Evolutionary conservation across 768 basidiomycete genomes (phyloP), one percentile per base, ranked within the genome.

Genomic region (Serpula lacrymans): DNA sequence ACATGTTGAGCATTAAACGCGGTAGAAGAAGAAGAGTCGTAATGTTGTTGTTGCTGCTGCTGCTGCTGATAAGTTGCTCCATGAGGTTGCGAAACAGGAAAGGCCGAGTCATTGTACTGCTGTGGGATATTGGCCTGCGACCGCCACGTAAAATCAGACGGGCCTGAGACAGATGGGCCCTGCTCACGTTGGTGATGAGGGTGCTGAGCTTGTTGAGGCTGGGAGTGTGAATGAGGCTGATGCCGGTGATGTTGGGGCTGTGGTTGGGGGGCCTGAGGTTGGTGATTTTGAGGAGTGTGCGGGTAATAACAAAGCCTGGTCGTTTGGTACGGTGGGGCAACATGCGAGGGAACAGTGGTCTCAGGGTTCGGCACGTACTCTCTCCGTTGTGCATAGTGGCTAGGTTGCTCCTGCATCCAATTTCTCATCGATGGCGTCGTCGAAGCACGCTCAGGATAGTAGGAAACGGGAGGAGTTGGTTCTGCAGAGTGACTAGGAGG

Each of bases 231-330:
- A 2, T 36, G 44, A 24, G 39, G 46, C 6, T 47, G 48, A 14
- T 61, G 57, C 17, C 39, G 39, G n/a, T 51, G 39, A 6, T 48
- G 49, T n/a, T 13, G 23, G 45, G 39, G 27, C 27, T 43, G 34
- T 12, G 46, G 46, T 3, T 39, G 21, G 7, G 38, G 48, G 34
- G 48, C 42, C n/a, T 21, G 42, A 14, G 27, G 48, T 10, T 28
- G 36, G 43, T 45, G 49, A 37, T 42, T 41, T 16, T 43, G 58
- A 6, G 48, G 53, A 6, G 42, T 37, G 43, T 60, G 63, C 8
- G 58, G 12, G 35, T 63, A 58, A 13, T 61, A 53, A 3, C 60
- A 44, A 17, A n/a, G n/a, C n/a, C n/a, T n/a, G n/a, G n/a, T n/a
- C n/a, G n/a, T n/a, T n/a, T n/a, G n/a, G n/a, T n/a, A n/a, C n/a